Evolutionary conservation across 2,329 filamentous ascomycete genomes (phyloP).

Genomic region (Septoria petroselini): DNA sequence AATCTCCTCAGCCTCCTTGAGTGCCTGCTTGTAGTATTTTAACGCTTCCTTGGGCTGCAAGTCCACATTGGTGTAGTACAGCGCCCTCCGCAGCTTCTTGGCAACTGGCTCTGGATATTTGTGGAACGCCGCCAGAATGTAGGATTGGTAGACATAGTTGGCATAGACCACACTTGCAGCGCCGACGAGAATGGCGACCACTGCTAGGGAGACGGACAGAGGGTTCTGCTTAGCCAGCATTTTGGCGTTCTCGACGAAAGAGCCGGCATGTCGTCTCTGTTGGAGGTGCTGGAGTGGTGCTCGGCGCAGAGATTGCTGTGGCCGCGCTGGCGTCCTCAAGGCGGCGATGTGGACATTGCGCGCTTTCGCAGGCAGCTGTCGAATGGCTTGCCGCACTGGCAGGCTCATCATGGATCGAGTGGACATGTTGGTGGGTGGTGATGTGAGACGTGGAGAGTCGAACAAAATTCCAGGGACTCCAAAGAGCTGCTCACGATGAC

Average conservation of each 20-base stretch:
- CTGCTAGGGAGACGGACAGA: constrained; percentile 39
- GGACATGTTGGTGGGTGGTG: constrained; percentile 37
- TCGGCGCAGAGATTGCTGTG: constrained; percentile 16
- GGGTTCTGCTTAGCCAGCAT: constrained; percentile 42
- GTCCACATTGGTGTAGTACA: constrained; percentile 80
- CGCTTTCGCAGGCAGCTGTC: constrained; percentile 10
- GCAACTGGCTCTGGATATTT: constrained; percentile 68
- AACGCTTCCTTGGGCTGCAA: constrained; percentile 73
- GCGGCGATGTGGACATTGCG: constrained; percentile 24
- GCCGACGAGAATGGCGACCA: constrained; percentile 38
- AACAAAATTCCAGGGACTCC: constrained; percentile 9
- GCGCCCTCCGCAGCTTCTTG: constrained; percentile 73
- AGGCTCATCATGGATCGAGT: constrained; percentile 33
- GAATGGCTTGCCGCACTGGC: constrained; percentile 23
- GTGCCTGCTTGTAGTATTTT: constrained; percentile 77
- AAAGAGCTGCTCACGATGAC: constrained; percentile 12
- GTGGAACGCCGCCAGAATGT: constrained; percentile 51
- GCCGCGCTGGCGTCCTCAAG: constrained; percentile 9
- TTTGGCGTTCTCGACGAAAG: constrained; percentile 30
- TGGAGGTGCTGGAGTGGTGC: constrained; percentile 15
- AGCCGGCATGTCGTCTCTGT: constrained; percentile 25
- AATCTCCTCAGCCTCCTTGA: constrained; percentile 68
- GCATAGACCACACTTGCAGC: constrained; percentile 44
- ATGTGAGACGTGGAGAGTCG: not conserved
- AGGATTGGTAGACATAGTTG: constrained; percentile 48